Evolutionary conservation across 192 early-diverging fungal species (phyloP), one percentile per base, ranked within the genome.

Genomic region (Podila clonocystis): DNA sequence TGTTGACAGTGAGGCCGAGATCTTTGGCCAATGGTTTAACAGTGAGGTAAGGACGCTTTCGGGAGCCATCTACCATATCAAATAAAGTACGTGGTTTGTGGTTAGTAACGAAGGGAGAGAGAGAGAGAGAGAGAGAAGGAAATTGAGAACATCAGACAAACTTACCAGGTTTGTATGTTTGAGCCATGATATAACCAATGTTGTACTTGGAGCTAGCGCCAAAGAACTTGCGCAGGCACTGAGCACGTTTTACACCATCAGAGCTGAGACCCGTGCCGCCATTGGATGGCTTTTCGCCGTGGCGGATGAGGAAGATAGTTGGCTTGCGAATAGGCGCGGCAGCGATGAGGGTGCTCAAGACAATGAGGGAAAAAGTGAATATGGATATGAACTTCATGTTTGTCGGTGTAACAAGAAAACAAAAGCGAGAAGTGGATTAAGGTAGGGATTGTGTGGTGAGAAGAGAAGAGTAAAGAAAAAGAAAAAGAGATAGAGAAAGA

Each of bases 191-290:
- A 5, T 2, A 19, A 17, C 59, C 59, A 30, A 60, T 60, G 59
- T 60, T 60, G 28, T 60, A 60, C 4, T 60, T 60, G 22, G 59
- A 60, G 28, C 30, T 11, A 9, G 59, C 59, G 13, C 59, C 59
- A 60, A 60, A 60, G 28, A 60, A 0, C 59, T 60, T 60, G 22
- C 59, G 59, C 26, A 60, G 15, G 59, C 59, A 60, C 59, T 60
- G 59, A 30, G 59, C 59, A 60, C 59, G 59, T 30, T 60, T 60
- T 30, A 33, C 30, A 30, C 59, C 59, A 26, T 24, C 28, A 15
- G 59, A 30, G 29, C 29, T 60, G 59, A 60, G 59, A 9, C 59
- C 59, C 26, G 17, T 30, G 59, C 59, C 30, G 28, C 30, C 59
- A 30, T 60, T 33, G 59, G 22, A 24, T 24, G 59, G 59, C 59